Conservation (phyloP, 176 grass and related monocot genomes). For the Pontederia paniculata region DNA sequence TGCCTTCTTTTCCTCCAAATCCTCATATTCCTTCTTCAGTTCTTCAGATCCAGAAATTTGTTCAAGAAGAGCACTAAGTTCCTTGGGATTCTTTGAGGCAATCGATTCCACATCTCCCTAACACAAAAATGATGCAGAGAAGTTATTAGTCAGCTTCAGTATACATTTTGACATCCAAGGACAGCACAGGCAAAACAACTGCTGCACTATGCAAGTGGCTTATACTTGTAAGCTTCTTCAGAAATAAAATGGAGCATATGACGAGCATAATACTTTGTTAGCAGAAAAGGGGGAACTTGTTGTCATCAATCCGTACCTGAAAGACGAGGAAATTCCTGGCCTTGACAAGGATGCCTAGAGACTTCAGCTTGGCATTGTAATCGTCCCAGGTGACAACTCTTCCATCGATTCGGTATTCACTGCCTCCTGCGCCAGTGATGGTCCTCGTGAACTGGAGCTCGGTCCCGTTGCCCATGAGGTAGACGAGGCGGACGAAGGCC, state of each 20-base stretch:
- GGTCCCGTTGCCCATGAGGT: constrained; percentile 30
- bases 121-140: neutral
- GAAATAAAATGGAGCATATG: constrained; percentile 9
- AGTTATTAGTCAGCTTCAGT: too few species aligned
- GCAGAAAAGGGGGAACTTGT: neutral
- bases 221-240: neutral
- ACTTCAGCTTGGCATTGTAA: constrained; percentile 84
- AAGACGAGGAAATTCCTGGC: constrained; percentile 96
- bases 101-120: constrained; percentile 98
- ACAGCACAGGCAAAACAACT: too few species aligned
- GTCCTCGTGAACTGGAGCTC: constrained; percentile 74
- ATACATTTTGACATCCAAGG: too few species aligned
- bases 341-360: constrained; percentile 93
- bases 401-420: constrained; percentile 63
- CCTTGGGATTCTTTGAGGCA: constrained; percentile 95
- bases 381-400: constrained; percentile 58
- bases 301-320: constrained; percentile 32
- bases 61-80: constrained; percentile 77
- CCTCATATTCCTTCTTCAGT: constrained; percentile 82
- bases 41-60: constrained; percentile 94
- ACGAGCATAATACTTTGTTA: constrained; percentile 2
- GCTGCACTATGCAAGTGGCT: too few species aligned
- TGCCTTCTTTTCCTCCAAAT: constrained; percentile 48
- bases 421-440: constrained; percentile 60
- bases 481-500: constrained; percentile 78